These are phyloP conservation scores for Hanseniaspora uvarum DNA, from an alignment of 1,139 yeast genomes.

Conservation along the genomic window DNA sequence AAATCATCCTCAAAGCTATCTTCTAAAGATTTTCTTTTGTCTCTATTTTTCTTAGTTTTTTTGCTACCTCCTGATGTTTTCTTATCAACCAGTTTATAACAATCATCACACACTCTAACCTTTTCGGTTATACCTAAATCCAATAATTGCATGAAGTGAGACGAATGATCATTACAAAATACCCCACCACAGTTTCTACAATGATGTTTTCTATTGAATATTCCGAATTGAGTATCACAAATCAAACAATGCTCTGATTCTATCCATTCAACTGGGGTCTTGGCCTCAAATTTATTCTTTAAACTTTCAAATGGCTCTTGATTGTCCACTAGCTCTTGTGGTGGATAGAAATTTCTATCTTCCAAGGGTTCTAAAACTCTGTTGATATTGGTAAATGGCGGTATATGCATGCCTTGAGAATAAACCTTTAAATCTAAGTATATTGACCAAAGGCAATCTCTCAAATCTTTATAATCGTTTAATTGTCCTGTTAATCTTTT, in stretches of 20 bases:
- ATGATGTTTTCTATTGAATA: conserved; percentile 86
- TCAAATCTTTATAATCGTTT: conserved; percentile 26
- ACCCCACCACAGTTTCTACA: conserved; percentile 97
- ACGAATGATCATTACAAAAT: conserved; percentile 73
- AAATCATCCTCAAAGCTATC: conserved; percentile 66
- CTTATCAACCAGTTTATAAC: conserved; percentile 48
- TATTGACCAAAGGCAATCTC: conserved; percentile 10
- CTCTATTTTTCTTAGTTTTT: background rate
- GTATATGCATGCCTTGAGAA: conserved; percentile 32
- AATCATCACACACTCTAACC: conserved; percentile 89
- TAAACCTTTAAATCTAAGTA: conserved; percentile 15
- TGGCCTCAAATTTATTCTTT: conserved; percentile 59
- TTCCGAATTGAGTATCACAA: conserved; percentile 68
- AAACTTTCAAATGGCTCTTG: conserved; percentile 11
- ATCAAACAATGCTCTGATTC: conserved; percentile 94
- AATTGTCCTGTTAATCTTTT: conserved; percentile 18
- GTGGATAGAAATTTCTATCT: conserved; percentile 27
- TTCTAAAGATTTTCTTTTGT: conserved; percentile 15
- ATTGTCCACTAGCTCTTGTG: conserved; percentile 18
- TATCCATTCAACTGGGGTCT: conserved; percentile 96
- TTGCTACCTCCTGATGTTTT: conserved; percentile 25
- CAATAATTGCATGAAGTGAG: conserved; percentile 59
- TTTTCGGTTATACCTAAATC: conserved; percentile 79
- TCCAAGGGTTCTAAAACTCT: conserved; percentile 30
- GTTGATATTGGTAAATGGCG: conserved; percentile 14